Base-by-base conservation (phyloP, 1,284 basidiomycete genomes). In the Ustilago cynodontis region DNA sequence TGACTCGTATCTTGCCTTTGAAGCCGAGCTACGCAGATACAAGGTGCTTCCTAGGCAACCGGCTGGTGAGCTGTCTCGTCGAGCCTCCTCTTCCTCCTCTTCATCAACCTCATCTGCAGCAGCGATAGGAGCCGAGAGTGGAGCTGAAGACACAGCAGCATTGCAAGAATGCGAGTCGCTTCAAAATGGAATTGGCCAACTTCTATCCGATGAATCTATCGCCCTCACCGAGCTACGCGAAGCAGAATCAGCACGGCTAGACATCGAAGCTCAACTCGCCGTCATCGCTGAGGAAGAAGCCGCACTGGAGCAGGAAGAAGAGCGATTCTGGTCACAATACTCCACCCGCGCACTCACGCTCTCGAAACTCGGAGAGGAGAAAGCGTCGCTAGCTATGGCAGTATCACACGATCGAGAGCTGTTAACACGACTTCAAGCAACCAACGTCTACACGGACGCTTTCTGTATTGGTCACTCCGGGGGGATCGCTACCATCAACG, bases 361-460 rank as follows among this genome's bases (percentile, higher is more conserved):
- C 16, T 90, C 91, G 45, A 89, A 91, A 67, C 91, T 94, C 82
- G 87, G 89, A 33, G 89, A 91, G 20, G 90, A 92, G 77, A 87
- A 92, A 41, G 90, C 91, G 39, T 91, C 92, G 5, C 87, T 94
- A 35, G 88, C 91, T 29, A 91, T 92, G 14, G 91, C 93, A 1
- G 55, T 87, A 60, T 52, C 82, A 65, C 65, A 87, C 86, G 68
- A 86, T 24, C 49, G 62, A 16, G 70, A 72, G 16, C 92, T 91
- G 10, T 88, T 95, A 16, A 92, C 93, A 78, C 92, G 94, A 81
- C 89, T 99, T 9, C 93, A 96, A 83, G 89, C 92, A 50, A 95
- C 95, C 4, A 99, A 99, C 85, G 97, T 99, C 29, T 99, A 98
- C 87, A 96, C 96, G 77, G 97, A 99, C 83, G 95, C 95, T 0